phyloP scores from a whole-genome alignment of 139 green algal species.

The Tetradesmus obliquus region DNA sequence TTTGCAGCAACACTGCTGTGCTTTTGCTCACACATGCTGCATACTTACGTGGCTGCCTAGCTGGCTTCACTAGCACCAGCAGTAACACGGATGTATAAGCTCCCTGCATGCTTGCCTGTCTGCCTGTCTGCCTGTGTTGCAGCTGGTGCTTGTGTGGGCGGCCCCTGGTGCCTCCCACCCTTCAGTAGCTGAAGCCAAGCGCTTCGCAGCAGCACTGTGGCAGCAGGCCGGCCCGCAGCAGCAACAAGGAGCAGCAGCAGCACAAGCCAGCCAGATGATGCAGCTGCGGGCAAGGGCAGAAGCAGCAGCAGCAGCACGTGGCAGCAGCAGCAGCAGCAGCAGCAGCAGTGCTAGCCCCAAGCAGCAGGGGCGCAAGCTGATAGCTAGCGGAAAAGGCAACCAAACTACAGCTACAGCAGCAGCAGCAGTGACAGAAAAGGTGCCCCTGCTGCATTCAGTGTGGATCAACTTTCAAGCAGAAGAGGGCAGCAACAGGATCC shows the following conservation, averaged over 20 bases:
- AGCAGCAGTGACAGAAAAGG: neutral
- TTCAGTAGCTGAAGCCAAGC: slow-evolving; percentile 6
- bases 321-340: slow-evolving; percentile 24
- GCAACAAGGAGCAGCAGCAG: neutral
- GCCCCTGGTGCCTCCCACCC: neutral
- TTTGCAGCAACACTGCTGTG: slow-evolving; percentile 9
- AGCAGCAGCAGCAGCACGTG: slow-evolving; percentile 8
- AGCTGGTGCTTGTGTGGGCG: slow-evolving; percentile 35
- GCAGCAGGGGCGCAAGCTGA: neutral
- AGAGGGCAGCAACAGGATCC: slow-evolving; percentile 62
- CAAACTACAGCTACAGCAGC: neutral
- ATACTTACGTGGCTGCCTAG: neutral
- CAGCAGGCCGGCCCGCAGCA: neutral
- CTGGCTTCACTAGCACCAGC: neutral
- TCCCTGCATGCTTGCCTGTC: neutral
- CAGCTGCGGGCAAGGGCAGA: neutral
- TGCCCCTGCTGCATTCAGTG: slow-evolving; percentile 34
- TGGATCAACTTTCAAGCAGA: slow-evolving; percentile 63
- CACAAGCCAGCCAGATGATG: neutral
- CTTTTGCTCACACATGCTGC: neutral
- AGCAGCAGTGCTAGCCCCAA: neutral
- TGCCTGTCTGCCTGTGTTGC: neutral
- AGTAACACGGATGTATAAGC: too few relatives aligned
- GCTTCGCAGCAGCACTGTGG: slow-evolving; percentile 34
- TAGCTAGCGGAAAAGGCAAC: neutral